These are phyloP conservation scores for Coniochaeta pulveracea DNA, from an alignment of 2,329 filamentous ascomycete species.

Conservation along the genomic window DNA sequence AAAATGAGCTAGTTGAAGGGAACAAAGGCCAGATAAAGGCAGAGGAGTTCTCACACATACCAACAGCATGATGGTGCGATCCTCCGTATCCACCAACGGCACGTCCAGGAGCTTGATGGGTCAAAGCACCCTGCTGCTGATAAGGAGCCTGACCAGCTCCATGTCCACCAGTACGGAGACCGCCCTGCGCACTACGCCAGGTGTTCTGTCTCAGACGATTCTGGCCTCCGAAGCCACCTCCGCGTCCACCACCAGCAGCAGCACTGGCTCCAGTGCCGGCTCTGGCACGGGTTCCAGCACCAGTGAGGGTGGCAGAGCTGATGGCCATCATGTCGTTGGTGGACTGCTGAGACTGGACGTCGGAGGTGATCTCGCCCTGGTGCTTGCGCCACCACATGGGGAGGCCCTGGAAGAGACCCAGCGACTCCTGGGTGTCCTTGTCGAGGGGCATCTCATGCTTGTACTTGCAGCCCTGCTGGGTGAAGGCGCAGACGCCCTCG, in stretches of 20 bases:
- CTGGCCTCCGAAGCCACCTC: conserved; percentile 1
- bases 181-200: conserved; percentile 2
- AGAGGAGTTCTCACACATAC: neutral
- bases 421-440: conserved; percentile 47
- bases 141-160: neutral
- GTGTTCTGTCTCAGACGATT: conserved; percentile 1
- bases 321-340: neutral
- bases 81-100: neutral
- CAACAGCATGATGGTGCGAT: neutral
- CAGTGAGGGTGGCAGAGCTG: neutral
- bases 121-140: too few relatives aligned
- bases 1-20: too few relatives aligned
- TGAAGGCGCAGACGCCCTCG: conserved; percentile 74
- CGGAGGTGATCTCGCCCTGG: conserved; percentile 30
- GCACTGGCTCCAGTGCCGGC: neutral
- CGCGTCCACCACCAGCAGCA: too few relatives aligned
- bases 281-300: neutral
- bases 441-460: conserved; percentile 84
- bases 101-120: too few relatives aligned
- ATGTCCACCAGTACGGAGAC: neutral
- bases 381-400: conserved; percentile 49
- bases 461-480: conserved; percentile 76
- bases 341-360: neutral
- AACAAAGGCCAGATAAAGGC: neutral
- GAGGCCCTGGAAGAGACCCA: conserved; percentile 61